Percentiles rank a stretch among this genome's conserved stretches.
phyloP scores from a whole-genome alignment of 345 rosid genomes.

The Mercurialis annua region DNA sequence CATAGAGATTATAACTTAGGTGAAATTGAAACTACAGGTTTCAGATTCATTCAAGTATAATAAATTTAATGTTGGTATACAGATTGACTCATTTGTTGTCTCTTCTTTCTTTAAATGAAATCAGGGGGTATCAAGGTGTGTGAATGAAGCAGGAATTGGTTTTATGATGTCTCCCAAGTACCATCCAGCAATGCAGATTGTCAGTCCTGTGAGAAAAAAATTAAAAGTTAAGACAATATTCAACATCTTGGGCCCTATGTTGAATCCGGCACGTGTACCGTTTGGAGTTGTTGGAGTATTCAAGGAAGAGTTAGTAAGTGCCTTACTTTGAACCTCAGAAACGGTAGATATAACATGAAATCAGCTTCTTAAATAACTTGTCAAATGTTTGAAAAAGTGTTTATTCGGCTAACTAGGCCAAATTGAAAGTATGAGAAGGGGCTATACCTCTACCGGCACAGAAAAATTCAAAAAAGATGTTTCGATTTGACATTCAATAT shows the following conservation, averaged over 20 bases:
- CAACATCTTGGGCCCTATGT: conserved; percentile 87
- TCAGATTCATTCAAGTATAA: not conserved
- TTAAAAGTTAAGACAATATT: conserved; percentile 82
- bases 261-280: conserved; percentile 82
- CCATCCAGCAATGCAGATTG: conserved; percentile 93
- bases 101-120: conserved; percentile 15
- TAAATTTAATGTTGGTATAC: not conserved
- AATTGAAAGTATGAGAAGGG: too few species aligned
- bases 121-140: conserved; percentile 66
- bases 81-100: not conserved
- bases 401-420: too few species aligned
- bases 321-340: not conserved
- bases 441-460: not conserved
- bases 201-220: conserved; percentile 76
- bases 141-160: conserved; percentile 80
- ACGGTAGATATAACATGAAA: not conserved
- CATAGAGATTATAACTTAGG: not conserved
- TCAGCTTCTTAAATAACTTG: not conserved
- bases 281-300: conserved; percentile 92
- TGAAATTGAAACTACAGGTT: not conserved
- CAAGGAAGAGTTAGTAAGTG: conserved; percentile 63
- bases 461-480: not conserved
- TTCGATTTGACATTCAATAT: not conserved
- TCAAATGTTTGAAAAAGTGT: not conserved
- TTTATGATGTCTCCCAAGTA: conserved; percentile 89